Conservation (phyloP, 306 rosid species). For the Malus sylvestris region DNA sequence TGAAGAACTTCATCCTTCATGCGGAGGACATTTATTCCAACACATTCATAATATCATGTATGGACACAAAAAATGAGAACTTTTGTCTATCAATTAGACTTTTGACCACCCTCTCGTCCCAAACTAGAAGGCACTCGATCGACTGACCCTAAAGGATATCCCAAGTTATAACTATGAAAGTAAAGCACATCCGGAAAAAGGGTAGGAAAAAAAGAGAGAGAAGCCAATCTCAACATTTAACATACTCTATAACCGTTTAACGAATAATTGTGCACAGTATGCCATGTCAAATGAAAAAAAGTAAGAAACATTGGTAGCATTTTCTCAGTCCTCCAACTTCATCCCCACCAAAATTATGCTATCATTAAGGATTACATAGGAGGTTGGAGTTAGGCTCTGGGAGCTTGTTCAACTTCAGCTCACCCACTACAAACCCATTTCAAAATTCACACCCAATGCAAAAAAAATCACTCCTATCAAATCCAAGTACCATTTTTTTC, state of each 20-base stretch:
- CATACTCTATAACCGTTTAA: no score
- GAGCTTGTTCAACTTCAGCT: neutral
- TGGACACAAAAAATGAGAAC: no score
- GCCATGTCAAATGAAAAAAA: neutral
- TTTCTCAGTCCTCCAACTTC: neutral
- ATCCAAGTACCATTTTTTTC: neutral
- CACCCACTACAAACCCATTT: neutral
- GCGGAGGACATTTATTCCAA: neutral
- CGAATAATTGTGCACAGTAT: neutral
- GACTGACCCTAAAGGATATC: neutral
- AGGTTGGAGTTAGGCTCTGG: neutral
- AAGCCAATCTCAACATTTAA: neutral
- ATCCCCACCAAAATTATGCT: neutral
- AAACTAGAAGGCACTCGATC: neutral
- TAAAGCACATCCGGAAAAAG: no score
- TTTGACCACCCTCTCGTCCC: neutral
- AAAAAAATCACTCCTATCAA: neutral
- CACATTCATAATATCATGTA: no score
- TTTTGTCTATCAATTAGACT: no score
- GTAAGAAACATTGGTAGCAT: neutral
- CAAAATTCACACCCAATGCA: neutral
- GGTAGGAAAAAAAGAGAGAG: no score
- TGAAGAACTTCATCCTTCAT: neutral
- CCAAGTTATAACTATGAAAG: neutral
- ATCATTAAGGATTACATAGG: no score